Base-by-base conservation (phyloP, 768 basidiomycete genomes). In the Leucocoprinus birnbaumii region DNA sequence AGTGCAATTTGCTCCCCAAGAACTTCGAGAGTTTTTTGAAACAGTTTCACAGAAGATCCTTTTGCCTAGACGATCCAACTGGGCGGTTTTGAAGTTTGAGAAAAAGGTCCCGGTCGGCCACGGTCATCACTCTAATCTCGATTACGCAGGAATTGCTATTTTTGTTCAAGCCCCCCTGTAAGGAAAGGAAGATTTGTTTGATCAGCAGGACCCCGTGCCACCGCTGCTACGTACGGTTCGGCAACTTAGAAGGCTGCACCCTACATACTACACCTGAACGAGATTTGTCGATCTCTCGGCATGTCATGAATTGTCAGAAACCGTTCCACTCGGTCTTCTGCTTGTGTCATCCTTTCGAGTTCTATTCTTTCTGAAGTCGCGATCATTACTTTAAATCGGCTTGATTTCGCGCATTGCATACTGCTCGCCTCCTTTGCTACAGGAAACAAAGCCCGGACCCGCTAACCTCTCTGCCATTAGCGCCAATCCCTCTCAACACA, bases 211-310 rank as follows among this genome's bases (percentile, higher is more conserved):
- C 18, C 40, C 13, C 40, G 13, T 4, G 5, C 18, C 43, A 21
- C 31, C 18, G 31, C 37, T n/a, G 45, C 45, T 54, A 54, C 47
- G 35, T 46, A n/a, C n/a, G n/a, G n/a, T n/a, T 47, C 53, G 53
- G 46, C 25, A 19, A 48, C 25, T 37, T 21, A 40, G 18, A n/a
- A 40, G 37, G 53, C 31, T 31, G 31, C 31, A 31, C 31, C 31
- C 31, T 31, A 55, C 16, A 26, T 19, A 31, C 45, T 40, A 37
- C 46, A 27, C 47, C 46, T 46, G 18, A 54, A n/a, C 44, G 43
- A 53, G 52, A 53, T 53, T n/a, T n/a, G 53, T 55, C 53, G 53
- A 55, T 55, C 53, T 55, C 46, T 55, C 53, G 53, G 53, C 53
- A 48, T 55, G 26, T 47, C 53, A 46, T 55, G 46, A 55, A 48